Base-by-base conservation (phyloP, 2,329 filamentous ascomycete genomes). In the Emmonsia crescens region DNA sequence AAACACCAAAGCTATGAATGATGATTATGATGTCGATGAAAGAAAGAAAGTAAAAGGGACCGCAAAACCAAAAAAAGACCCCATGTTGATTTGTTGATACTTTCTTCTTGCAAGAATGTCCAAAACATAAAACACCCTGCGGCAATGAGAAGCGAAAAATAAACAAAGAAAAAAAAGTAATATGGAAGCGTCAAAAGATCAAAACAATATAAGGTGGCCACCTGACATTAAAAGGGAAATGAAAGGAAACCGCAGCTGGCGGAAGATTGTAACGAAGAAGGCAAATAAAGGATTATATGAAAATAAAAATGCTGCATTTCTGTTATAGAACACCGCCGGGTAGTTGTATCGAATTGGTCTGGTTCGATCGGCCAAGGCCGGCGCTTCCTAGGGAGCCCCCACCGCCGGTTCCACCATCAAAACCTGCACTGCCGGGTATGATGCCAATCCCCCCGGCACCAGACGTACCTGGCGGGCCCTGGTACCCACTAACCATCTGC, bases 311-410 rank as follows among this genome's bases (percentile, higher is more conserved):
- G 5, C 10, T 16, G n/a, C n/a, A 19, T 44, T 36, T 14, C 29
- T 16, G 57, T 72, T 64, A 73, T 57, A 73, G 60, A 55, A 72
- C 71, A 21, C 71, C 71, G 27, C 71, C 71, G 0, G 71, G 71
- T 40, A 73, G 60, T 58, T 73, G 70, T 62, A 73, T 72, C 60
- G 71, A 33, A 66, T 69, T 62, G 66, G 69, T 57, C 66, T 66
- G 61, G 29, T 42, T 46, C 9, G 57, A 51, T 33, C 29, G 42
- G 19, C 60, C 55, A 27, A 51, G 33, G 16, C 60, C 60, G 2
- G 54, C 60, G n/a, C 52, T 57, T 40, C 38, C 52, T 33, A 57
- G 40, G 33, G 48, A 48, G 27, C 9, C 6, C 14, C 27, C 14
- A 5, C 61, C 60, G 38, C 60, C 61, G n/a, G 62, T 61, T 42